Conservation (phyloP, 2,329 filamentous ascomycete genomes). For the Hypoxylon sp. region DNA sequence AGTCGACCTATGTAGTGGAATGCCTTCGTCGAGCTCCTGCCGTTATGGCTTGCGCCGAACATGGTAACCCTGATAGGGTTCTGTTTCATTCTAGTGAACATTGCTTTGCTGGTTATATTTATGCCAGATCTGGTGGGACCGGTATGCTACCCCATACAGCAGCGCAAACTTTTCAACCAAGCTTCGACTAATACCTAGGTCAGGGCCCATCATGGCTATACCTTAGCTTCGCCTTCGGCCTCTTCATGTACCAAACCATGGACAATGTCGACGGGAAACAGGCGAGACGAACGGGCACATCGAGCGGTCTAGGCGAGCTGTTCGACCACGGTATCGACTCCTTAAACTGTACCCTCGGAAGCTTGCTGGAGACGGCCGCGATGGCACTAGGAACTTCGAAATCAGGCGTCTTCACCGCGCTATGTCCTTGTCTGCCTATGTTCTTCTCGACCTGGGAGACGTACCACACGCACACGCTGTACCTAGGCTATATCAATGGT, state of each 20-base stretch:
- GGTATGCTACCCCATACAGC: conserved; percentile 65
- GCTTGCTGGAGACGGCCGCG: conserved; percentile 89
- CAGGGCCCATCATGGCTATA: conserved; percentile 93
- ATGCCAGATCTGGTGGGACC: conserved; percentile 94
- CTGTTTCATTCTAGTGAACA: conserved; percentile 90
- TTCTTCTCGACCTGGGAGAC: conserved; percentile 99
- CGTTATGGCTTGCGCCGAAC: conserved; percentile 97
- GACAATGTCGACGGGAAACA: conserved; percentile 99
- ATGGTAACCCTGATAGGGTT: conserved; percentile 97
- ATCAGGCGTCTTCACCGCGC: conserved; percentile 89
- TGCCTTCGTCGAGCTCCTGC: conserved; percentile 90
- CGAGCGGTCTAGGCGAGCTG: conserved; percentile 92
- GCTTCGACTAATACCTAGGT: conserved; percentile 34
- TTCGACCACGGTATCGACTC: conserved; percentile 99
- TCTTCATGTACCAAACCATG: conserved; percentile 99
- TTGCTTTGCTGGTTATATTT: conserved; percentile 79
- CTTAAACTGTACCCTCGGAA: conserved; percentile 94
- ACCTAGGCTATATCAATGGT: conserved; percentile 96
- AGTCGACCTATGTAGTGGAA: conserved; percentile 86
- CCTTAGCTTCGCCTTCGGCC: conserved; percentile 92
- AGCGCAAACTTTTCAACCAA: not conserved
- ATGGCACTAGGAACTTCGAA: conserved; percentile 91
- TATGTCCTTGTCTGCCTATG: conserved; percentile 95
- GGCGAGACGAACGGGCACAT: conserved; percentile 92
- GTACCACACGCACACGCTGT: conserved; percentile 97